Conservation (phyloP, 805 yeast species). For the Wickerhamiella allomyrinae region DNA sequence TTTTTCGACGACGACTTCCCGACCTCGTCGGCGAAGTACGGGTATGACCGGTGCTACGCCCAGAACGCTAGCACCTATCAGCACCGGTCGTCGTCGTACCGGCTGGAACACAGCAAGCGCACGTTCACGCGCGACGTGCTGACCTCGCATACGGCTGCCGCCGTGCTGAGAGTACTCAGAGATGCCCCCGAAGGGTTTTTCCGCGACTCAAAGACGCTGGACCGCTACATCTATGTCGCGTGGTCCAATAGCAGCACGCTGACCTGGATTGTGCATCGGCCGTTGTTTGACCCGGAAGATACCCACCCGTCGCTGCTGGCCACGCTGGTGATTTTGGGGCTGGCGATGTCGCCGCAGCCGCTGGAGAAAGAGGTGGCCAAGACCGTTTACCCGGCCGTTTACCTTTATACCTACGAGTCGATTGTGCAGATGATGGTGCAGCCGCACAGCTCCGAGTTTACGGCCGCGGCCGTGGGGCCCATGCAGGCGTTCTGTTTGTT, state of each 20-base stretch:
- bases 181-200: constrained; percentile 6
- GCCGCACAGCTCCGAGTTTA: constrained; percentile 7
- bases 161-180: constrained; percentile 3
- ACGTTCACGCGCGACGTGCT: background rate
- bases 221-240: constrained; percentile 14
- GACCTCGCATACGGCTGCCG: background rate
- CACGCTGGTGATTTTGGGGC: constrained; percentile 20
- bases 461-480: constrained; percentile 14
- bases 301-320: constrained; percentile 19
- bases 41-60: constrained; percentile 19
- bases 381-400: constrained; percentile 12
- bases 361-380: constrained; percentile 11
- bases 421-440: constrained; percentile 8
- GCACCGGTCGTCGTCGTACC: constrained; percentile 1
- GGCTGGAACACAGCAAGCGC: background rate
- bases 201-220: constrained; percentile 5
- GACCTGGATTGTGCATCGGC: constrained; percentile 18
- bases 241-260: constrained; percentile 17
- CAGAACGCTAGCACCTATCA: constrained; percentile 8
- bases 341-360: constrained; percentile 16
- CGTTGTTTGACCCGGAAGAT: constrained; percentile 19
- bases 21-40: constrained; percentile 14
- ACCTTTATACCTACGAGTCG: constrained; percentile 15
- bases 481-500: constrained; percentile 21
- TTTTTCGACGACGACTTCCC: constrained; percentile 19